Base-by-base conservation (phyloP, 805 yeast genomes). In the Lipomyces spencermartinsiae region DNA sequence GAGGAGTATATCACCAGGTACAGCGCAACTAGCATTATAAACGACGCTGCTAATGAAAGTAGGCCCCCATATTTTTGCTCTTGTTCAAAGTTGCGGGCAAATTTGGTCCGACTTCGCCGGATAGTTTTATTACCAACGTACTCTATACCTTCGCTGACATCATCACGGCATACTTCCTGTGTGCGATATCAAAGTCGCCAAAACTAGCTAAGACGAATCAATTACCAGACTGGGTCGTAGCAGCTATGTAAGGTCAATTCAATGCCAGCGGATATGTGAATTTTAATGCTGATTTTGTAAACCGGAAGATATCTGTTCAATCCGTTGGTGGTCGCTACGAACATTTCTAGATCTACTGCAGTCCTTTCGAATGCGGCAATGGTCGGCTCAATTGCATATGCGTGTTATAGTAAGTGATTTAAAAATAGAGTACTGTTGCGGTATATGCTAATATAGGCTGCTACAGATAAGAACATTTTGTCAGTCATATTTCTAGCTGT, bases 1-100 rank as follows among this genome's bases (percentile, higher is more conserved):
- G 98, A 9, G 96, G 96, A 31, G 87, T 93, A 19, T 89, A 89
- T 46, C 94, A 92, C 78, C 97, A 92, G 73, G 71, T 68, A 59
- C 19, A 59, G 12, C 12, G 8, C 22, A 2, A 16, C 8, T 43
- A 19, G 22, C 9, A 35, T 14, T 14, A 25, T 8, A 19, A 16
- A 12, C 35, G 29, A 16, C 19, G 19, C 34, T 19, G 25, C 54
- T 62, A 29, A 29, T 33, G 34, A 22, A 25, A 1, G 5, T 34
- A 68, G 69, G 64, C 70, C 12, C 72, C 72, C 3, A 22, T 69
- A 29, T 59, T 69, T 34, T 56, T 71, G 25, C 63, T 69, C 2
- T n/a, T 71, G 16, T 87, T 97, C 2, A 97, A 97, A 2, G 76
- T 93, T 22, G 74, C 94, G 29, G 83, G 92, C 46, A 79, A 82